Evolutionary conservation across 805 yeast genomes (phyloP).

Genomic region (Candida peoriensis): DNA sequence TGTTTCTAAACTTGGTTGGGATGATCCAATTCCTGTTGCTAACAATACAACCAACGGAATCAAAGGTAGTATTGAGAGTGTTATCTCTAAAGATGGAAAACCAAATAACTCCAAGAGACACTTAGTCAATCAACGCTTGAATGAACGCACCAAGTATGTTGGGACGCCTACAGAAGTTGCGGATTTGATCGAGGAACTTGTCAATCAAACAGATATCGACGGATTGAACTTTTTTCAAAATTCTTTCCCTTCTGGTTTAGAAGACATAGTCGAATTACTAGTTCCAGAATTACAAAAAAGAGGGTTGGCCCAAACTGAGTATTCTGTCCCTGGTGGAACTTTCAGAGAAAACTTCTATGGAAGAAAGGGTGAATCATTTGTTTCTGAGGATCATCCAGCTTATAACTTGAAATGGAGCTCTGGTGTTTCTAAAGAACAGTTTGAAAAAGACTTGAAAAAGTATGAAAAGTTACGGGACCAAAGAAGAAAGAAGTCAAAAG

Average conservation of each 20-base stretch:
- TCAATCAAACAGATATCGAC: constrained; percentile 34
- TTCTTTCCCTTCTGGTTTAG: constrained; percentile 31
- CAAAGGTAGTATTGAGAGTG: constrained; percentile 20
- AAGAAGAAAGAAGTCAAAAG: too few relatives aligned
- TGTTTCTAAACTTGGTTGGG: constrained; percentile 28
- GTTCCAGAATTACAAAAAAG: constrained; percentile 30
- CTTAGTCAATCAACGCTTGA: constrained; percentile 5
- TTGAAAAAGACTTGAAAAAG: constrained; percentile 2
- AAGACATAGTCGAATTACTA: constrained; percentile 30
- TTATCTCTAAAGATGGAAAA: constrained; percentile 4
- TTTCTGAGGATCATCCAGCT: constrained; percentile 16
- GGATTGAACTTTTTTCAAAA: constrained; percentile 37
- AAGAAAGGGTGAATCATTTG: constrained; percentile 13
- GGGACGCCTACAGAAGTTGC: constrained; percentile 32
- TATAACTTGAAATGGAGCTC: constrained; percentile 10
- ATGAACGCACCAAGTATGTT: constrained; percentile 15
- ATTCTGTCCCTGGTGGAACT: constrained; percentile 29
- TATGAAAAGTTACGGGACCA: background rate
- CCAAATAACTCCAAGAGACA: constrained; percentile 5
- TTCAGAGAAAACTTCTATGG: constrained; percentile 31
- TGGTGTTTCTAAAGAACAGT: constrained; percentile 2
- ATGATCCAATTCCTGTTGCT: constrained; percentile 30
- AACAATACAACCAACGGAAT: constrained; percentile 29
- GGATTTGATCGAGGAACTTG: constrained; percentile 34
- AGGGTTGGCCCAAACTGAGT: constrained; percentile 33